A percentile compares a stretch with the other conserved stretches of the same genome.
These are phyloP conservation scores for Nepenthes alata DNA, from an alignment of 179 eudicot genomes.

Conservation along the genomic window DNA sequence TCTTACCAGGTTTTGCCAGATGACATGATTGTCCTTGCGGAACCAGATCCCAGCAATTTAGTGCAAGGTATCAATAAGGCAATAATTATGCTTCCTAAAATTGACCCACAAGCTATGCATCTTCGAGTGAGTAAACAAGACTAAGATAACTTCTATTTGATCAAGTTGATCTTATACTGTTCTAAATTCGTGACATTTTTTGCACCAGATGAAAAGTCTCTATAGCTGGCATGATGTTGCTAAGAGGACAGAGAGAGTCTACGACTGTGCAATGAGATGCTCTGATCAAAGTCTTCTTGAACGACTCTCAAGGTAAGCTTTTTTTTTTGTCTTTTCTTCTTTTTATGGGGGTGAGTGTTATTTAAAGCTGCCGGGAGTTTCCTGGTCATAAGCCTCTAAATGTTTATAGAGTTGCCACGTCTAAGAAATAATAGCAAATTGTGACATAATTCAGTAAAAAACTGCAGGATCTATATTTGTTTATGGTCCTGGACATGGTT, in stretches of 20 bases:
- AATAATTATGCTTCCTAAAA: conserved; percentile 57
- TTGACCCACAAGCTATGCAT: conserved; percentile 92
- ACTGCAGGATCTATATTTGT: too few species aligned
- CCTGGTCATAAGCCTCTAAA: too few species aligned
- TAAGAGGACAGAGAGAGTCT: conserved; percentile 80
- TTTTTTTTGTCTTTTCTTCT: background rate
- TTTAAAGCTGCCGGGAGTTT: too few species aligned
- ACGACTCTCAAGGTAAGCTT: conserved; percentile 68
- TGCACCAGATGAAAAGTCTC: conserved; percentile 60
- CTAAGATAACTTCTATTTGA: background rate
- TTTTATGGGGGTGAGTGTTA: too few species aligned
- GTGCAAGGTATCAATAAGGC: conserved; percentile 77
- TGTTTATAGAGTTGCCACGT: too few species aligned
- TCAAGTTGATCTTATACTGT: background rate
- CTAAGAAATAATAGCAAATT: too few species aligned
- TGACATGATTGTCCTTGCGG: conserved; percentile 89
- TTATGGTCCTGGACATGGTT: too few species aligned
- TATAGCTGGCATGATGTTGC: conserved; percentile 99
- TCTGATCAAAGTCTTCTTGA: conserved; percentile 69
- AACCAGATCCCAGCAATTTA: conserved; percentile 84
- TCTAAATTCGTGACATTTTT: conserved; percentile 4
- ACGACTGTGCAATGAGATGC: conserved; percentile 73
- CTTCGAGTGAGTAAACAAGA: conserved; percentile 47
- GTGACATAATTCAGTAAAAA: too few species aligned
- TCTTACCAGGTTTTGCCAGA: conserved; percentile 77